phyloP scores from a whole-genome alignment of 305 asterid genomes.

The Caryopteris hybrid region DNA sequence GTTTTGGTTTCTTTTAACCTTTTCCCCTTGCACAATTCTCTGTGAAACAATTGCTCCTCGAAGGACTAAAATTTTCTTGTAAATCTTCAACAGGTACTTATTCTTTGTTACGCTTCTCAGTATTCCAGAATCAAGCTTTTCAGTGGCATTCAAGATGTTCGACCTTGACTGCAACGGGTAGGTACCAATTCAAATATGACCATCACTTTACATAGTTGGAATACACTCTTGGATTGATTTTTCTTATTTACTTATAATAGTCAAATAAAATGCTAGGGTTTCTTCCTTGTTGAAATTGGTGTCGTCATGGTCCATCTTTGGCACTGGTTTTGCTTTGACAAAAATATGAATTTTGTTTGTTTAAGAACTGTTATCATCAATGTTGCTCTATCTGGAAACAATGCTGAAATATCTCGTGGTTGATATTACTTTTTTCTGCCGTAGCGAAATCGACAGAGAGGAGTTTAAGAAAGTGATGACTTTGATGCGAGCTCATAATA shows the following conservation, averaged over 20 bases:
- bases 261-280: neutral
- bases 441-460: constrained; percentile 65
- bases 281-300: constrained; percentile 13
- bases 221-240: neutral
- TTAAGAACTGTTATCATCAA: neutral
- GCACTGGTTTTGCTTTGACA: neutral
- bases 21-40: constrained; percentile 8
- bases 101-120: constrained; percentile 89
- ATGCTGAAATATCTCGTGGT: neutral
- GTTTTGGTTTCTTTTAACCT: neutral
- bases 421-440: constrained; percentile 13
- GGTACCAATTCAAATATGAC: constrained; percentile 18
- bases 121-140: constrained; percentile 90
- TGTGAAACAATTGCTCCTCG: neutral
- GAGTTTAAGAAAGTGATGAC: constrained; percentile 91
- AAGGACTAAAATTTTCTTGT: constrained; percentile 19
- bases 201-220: neutral
- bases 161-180: constrained; percentile 82
- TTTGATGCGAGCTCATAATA: constrained; percentile 80
- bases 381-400: constrained; percentile 12
- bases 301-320: neutral
- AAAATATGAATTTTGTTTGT: neutral
- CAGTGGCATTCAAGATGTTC: constrained; percentile 94
- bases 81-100: constrained; percentile 61
- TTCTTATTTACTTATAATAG: neutral